Base-by-base conservation (phyloP, 2,329 filamentous ascomycete species). In the Penicillium sp. region DNA sequence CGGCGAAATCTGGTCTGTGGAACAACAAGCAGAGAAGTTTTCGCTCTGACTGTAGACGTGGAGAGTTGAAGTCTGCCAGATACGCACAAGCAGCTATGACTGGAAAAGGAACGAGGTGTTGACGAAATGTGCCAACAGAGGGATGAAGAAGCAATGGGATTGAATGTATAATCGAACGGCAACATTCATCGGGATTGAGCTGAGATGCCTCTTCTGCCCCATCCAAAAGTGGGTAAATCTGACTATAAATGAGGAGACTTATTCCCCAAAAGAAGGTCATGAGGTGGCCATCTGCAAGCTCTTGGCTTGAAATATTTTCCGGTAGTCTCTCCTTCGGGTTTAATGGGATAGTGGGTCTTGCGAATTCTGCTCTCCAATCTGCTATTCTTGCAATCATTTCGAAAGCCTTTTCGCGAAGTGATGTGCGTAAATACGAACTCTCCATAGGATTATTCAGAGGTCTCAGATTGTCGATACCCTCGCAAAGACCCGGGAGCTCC, bases 71-170 rank as follows among this genome's bases (percentile, higher is more conserved):
- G 9, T 10, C 24, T 28, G 14, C 16, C 16, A 55, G 10, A 48
- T 55, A 47, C n/a, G 11, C 8, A 21, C 51, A 44, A 7, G 48
- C 48, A 11, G 24, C 43, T 18, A 51, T 40, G 7, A 46, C 28
- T 13, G 48, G 48, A 13, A 55, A 51, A 4, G 52, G 52, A 21
- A 55, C 42, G 9, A 55, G 53, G 28, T 55, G 48, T 28, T 55
- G 53, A 13, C 53, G 53, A 37, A 51, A 51, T 4, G 39, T 55
- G 2, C 53, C 48, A 14, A 49, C 43, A 6, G 48, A 48, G 5
- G 43, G 31, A 31, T 55, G 53, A 2, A 48, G 23, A 36, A 51
- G 47, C 23, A 44, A 45, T 7, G 53, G 48, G 7, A 55, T 42
- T 24, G 36, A 51, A 10, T 18, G 53, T 23, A 55, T 45, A 7